Percentiles rank a stretch among this genome's conserved stretches.
Conservation (phyloP, 768 basidiomycete genomes). For the Lactarius pseudohatsudake region DNA sequence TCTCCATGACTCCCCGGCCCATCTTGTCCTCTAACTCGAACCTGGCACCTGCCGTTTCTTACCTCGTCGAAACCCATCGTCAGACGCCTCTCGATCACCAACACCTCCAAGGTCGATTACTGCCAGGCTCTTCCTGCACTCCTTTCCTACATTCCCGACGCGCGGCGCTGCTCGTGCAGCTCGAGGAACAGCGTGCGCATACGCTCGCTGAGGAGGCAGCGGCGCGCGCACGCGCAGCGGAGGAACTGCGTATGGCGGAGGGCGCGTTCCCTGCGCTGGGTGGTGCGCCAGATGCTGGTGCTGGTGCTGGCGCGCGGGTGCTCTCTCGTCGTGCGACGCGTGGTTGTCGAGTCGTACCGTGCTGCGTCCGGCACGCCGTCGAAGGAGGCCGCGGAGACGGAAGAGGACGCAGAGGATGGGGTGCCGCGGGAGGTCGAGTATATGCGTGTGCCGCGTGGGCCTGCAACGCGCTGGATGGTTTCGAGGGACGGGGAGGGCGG, state of each 20-base stretch:
- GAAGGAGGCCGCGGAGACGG: not conserved
- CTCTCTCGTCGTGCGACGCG: constrained; percentile 11
- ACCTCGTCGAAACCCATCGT: too few relatives aligned
- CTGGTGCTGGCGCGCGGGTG: constrained; percentile 6
- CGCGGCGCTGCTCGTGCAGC: constrained; percentile 17
- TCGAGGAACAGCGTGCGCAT: constrained; percentile 9
- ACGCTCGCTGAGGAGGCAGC: constrained; percentile 17
- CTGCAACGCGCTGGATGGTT: constrained; percentile 21
- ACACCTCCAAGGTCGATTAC: too few relatives aligned
- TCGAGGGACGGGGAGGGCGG: constrained; percentile 4
- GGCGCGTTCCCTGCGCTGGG: constrained; percentile 26
- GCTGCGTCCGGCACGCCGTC: too few relatives aligned
- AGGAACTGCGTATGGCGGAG: constrained; percentile 10
- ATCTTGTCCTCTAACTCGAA: too few relatives aligned
- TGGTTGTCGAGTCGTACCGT: constrained; percentile 17
- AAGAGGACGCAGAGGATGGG: not conserved
- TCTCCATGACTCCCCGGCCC: too few relatives aligned
- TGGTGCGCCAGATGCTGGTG: not conserved
- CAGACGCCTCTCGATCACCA: too few relatives aligned
- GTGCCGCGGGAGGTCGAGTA: constrained; percentile 13
- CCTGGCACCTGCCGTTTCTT: too few relatives aligned
- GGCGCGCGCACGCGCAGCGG: constrained; percentile 9
- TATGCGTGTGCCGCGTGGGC: constrained; percentile 21
- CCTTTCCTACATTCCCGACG: not conserved
- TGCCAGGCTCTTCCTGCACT: too few relatives aligned